A percentile compares a stretch with the other conserved stretches of the same genome.
These are phyloP conservation scores for Avena atlantica DNA, from an alignment of 176 grass and related monocot species.

Conservation along the genomic window DNA sequence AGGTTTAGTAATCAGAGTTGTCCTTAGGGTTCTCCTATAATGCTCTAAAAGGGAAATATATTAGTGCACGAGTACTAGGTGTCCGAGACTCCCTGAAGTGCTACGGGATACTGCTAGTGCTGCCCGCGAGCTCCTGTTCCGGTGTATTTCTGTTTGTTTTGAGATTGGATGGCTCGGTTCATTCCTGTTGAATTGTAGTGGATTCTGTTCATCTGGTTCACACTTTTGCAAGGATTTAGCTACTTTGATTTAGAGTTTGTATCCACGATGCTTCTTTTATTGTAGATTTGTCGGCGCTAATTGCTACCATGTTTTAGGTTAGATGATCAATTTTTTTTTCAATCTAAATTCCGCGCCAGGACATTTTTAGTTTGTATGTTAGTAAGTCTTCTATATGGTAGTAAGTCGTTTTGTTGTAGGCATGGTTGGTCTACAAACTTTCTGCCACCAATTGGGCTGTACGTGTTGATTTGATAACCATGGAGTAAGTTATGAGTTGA, in stretches of 20 bases:
- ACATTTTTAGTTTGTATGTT: background rate
- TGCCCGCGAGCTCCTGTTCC: too few relatives aligned
- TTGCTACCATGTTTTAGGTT: background rate
- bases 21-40: background rate
- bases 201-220: background rate
- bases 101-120: background rate
- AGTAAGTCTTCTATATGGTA: background rate
- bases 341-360: background rate
- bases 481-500: background rate
- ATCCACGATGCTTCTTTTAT: background rate
- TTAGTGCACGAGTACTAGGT: conserved; percentile 11
- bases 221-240: background rate
- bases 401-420: background rate
- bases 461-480: background rate
- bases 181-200: background rate
- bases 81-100: background rate
- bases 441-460: background rate
- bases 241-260: background rate
- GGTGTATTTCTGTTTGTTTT: background rate
- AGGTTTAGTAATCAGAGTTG: background rate
- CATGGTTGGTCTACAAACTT: background rate
- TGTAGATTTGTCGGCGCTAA: background rate
- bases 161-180: background rate
- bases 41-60: background rate
- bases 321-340: background rate